phyloP scores from a whole-genome alignment of 2,329 filamentous ascomycete genomes.

The Cladosporium sp. region DNA sequence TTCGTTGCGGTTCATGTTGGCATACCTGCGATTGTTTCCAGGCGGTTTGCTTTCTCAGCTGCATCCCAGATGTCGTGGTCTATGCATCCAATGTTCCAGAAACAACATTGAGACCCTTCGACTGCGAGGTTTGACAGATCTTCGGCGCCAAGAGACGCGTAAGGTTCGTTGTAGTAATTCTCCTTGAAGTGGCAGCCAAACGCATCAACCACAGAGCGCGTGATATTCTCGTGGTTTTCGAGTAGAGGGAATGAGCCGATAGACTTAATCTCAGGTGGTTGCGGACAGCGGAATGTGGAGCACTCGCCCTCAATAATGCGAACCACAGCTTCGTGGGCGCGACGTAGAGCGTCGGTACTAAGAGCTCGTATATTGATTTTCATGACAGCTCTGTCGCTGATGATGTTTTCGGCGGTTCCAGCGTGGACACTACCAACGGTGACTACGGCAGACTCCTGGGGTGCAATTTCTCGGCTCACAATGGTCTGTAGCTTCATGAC shows the following conservation, averaged over 20 bases:
- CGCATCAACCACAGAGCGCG: slow-evolving; percentile 39
- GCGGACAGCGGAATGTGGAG: slow-evolving; percentile 44
- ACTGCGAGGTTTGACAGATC: slow-evolving; percentile 55
- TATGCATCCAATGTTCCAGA: slow-evolving; percentile 56
- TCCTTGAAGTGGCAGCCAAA: slow-evolving; percentile 48
- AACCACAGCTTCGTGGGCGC: slow-evolving; percentile 47
- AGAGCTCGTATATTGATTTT: slow-evolving; percentile 54
- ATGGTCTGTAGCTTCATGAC: slow-evolving; percentile 45
- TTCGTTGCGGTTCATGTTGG: too few species aligned
- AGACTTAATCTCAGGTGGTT: slow-evolving; percentile 43
- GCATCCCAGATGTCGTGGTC: slow-evolving; percentile 34
- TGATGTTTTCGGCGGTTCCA: slow-evolving; percentile 48
- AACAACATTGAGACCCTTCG: slow-evolving; percentile 50
- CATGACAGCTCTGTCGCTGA: slow-evolving; percentile 47
- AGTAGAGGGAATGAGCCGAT: slow-evolving; percentile 47
- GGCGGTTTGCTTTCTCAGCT: neutral
- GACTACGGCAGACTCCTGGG: slow-evolving; percentile 46
- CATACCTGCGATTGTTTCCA: slow-evolving; percentile 46
- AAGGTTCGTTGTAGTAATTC: slow-evolving; percentile 33
- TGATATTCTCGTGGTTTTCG: slow-evolving; percentile 49
- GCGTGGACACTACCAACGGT: slow-evolving; percentile 48
- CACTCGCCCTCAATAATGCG: slow-evolving; percentile 57
- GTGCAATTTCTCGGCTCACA: slow-evolving; percentile 42
- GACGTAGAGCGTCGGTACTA: slow-evolving; percentile 43
- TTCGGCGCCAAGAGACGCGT: slow-evolving; percentile 48